A percentile compares a stretch with the other conserved stretches of the same genome.
These are phyloP conservation scores for Tolypocladium amazonense DNA, from an alignment of 2,329 filamentous ascomycete species.

Conservation along the genomic window DNA sequence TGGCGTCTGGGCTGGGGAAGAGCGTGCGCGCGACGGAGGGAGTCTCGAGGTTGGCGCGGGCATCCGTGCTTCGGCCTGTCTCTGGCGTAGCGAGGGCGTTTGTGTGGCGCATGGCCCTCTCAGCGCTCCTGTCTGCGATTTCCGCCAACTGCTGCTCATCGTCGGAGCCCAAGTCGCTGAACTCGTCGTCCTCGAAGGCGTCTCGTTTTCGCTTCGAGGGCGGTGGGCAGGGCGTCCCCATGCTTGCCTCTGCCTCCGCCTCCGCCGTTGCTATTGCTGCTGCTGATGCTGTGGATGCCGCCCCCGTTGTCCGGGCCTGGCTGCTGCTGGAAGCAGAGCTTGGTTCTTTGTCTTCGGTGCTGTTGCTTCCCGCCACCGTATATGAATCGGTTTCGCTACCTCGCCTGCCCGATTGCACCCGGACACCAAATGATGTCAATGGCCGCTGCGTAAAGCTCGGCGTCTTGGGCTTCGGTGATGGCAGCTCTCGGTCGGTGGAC, in stretches of 20 bases:
- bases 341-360: not conserved
- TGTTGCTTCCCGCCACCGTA: not conserved
- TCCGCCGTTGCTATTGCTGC: not conserved
- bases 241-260: not conserved
- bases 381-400: not conserved
- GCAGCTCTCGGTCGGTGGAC: not conserved
- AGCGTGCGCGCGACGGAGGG: slow-evolving; percentile 25
- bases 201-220: slow-evolving; percentile 18
- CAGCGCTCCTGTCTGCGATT: slow-evolving; percentile 24
- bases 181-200: slow-evolving; percentile 12
- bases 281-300: not conserved
- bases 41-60: slow-evolving; percentile 16
- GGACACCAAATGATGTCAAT: slow-evolving; percentile 18
- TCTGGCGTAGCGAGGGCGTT: slow-evolving; percentile 15
- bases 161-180: slow-evolving; percentile 26
- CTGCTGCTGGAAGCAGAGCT: not conserved
- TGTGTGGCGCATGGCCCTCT: slow-evolving; percentile 8
- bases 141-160: slow-evolving; percentile 25
- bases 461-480: slow-evolving; percentile 11
- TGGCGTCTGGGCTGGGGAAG: slow-evolving; percentile 18
- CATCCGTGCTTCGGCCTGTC: slow-evolving; percentile 10
- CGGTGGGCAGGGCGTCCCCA: slow-evolving; percentile 2
- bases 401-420: slow-evolving; percentile 10
- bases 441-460: slow-evolving; percentile 17
- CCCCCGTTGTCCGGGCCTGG: not conserved